These are phyloP conservation scores for Pichia cephalocereana DNA, from an alignment of 805 yeast species.

Conservation along the genomic window DNA sequence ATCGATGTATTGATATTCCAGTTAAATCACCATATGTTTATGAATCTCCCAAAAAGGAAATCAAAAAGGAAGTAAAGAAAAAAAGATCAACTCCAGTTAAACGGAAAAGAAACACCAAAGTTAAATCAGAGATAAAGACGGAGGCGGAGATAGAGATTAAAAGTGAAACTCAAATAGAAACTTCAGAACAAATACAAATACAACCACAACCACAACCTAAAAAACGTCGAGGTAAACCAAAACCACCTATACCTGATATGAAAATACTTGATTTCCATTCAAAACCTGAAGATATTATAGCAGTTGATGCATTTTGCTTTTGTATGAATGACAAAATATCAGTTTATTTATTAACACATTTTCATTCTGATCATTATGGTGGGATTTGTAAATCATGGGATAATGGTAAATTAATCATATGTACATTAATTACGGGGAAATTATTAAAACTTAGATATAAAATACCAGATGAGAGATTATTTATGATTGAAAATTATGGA, in stretches of 20 bases:
- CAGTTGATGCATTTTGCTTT: constrained; percentile 62
- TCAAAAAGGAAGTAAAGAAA: too few species aligned
- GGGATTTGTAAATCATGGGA: constrained; percentile 77
- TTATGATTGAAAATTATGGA: constrained; percentile 32
- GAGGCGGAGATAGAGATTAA: too few species aligned
- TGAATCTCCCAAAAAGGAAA: background rate
- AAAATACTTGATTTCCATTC: constrained; percentile 39
- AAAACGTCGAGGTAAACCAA: background rate
- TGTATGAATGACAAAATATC: constrained; percentile 35
- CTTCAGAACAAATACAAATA: background rate
- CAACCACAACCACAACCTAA: background rate
- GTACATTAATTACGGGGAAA: constrained; percentile 60
- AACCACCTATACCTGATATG: constrained; percentile 39
- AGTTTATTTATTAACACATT: constrained; percentile 66
- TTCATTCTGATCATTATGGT: constrained; percentile 91
- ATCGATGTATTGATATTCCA: constrained; percentile 33
- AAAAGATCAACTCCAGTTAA: background rate
- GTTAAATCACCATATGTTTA: too few species aligned
- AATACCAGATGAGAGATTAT: constrained; percentile 33
- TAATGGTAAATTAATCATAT: constrained; percentile 53
- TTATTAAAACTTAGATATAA: constrained; percentile 47
- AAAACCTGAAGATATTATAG: constrained; percentile 21
- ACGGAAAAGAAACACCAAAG: too few species aligned
- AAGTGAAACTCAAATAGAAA: background rate
- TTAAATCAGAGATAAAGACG: too few species aligned